Evolutionary conservation across 768 basidiomycete species (phyloP), one percentile per base, ranked within the genome.

Genomic region (Suillus americanus): DNA sequence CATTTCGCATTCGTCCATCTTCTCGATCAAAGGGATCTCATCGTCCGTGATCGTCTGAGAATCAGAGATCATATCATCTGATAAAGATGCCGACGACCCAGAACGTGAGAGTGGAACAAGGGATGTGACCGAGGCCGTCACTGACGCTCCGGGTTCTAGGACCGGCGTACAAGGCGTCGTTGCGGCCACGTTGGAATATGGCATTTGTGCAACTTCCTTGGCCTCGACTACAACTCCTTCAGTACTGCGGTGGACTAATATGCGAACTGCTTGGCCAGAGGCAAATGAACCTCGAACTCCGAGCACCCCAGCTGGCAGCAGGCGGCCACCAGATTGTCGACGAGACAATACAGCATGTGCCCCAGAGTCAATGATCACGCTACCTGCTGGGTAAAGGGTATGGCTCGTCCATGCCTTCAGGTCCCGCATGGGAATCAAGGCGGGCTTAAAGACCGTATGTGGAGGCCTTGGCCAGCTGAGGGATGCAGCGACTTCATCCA

Each of bases 371-470:
- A 99, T 90, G 72, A 96, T 81, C 50, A 99, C 86, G 50, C 86
- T 89, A 0, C 97, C 97, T 0, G 96, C 86, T 0, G 97, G 92
- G 65, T 87, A 88, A 18, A 99, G 82, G 0, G 97, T 98, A 76
- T 99, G 95, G n/a, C 89, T 88, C 35, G 97, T 97, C 97, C 97
- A 99, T 62, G 92, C 88, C 70, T 98, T 97, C 56, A 97, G 84
- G 71, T 97, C 96, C 48, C 86, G 83, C 71, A 92, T 81, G 1
- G 94, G 92, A n/a, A 80, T 75, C 1, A 80, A 65, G 13, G 92
- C 87, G 3, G 94, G 88, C 30, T 85, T 83, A 80, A 99, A 99
- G 33, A 95, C 75, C 2, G 97, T 99, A 72, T 99, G 96, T 0
- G 90, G 87, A 13, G 94, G 96, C 7, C 91, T 79, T 59, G 66